phyloP scores from a whole-genome alignment of 441 rosid species.

The Jatropha podagrica region DNA sequence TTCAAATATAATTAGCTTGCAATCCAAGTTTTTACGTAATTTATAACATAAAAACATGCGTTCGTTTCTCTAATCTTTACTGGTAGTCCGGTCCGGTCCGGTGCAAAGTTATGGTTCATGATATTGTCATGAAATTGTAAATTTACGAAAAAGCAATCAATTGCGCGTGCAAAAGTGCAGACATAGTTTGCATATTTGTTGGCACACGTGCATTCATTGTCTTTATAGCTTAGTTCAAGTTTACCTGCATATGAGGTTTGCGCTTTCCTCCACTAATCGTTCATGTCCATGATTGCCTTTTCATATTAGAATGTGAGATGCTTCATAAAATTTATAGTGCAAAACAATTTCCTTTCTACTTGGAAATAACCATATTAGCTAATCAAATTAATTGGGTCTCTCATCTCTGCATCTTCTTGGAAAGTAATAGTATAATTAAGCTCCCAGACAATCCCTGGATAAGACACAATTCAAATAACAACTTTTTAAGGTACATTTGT shows the following conservation, averaged over 20 bases:
- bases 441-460: neutral
- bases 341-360: neutral
- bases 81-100: too few species aligned
- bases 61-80: too few species aligned
- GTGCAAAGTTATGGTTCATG: too few species aligned
- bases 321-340: neutral
- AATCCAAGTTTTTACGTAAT: too few species aligned
- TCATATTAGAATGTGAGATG: neutral
- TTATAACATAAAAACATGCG: too few species aligned
- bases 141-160: constrained; percentile 1
- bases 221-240: constrained; percentile 3
- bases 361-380: constrained; percentile 3
- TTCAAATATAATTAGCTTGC: too few species aligned
- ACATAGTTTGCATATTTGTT: neutral
- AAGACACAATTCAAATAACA: constrained; percentile 14
- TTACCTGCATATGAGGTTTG: constrained; percentile 11
- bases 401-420: neutral
- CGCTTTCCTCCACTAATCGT: neutral
- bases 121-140: neutral
- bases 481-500: constrained; percentile 7
- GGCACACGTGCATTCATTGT: constrained; percentile 8
- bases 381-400: neutral
- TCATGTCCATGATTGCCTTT: neutral
- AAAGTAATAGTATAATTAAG: neutral
- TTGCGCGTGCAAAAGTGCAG: constrained; percentile 10